Evolutionary conservation across 805 yeast species (phyloP), one percentile per base, ranked within the genome.

Genomic region (Huiozyma sinensis): DNA sequence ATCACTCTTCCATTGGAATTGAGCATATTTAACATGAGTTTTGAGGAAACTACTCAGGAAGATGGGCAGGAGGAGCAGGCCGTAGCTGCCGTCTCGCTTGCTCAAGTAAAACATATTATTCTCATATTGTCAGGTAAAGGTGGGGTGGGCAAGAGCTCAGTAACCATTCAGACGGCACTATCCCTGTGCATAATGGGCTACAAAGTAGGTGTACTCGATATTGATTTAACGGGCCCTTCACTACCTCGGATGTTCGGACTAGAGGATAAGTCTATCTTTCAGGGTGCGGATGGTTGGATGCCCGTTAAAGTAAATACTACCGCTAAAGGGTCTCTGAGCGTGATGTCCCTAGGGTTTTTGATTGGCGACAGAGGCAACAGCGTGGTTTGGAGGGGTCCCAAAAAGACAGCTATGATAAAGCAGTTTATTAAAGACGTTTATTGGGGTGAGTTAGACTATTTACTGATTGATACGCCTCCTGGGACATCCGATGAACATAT

Each of bases 401-500:
- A 90, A 64, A 92, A 94, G 60, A 89, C 97, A 0, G 96, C 97
- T 10, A 92, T 92, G 97, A 84, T 92, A 33, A 75, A 89, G 48
- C 99, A 92, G 65, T 90, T 92, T 58, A 69, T 94, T 36, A 76
- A 77, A 48, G 97, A 92, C 60, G 95, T 90, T 1, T 76, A 76
- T 29, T 92, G 99, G 99, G 95, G 87, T 0, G 74, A 72, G 13
- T 78, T 81, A 54, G 68, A 64, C 37, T 90, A 84, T 58, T 65
- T 90, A 44, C 65, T 92, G 31, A 88, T 92, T 6, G 99, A 92
- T 60, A 92, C 99, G 0, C 99, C 99, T 1, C 99, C 99, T 0
- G 99, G 99, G 0, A 92, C 99, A 0, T 83, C 95, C 0, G 99
- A 92, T 63, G 99, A 92, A 61, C 99, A 92, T 61, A 92, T 92